These are phyloP conservation scores for Thelonectria blattea DNA, from an alignment of 2,329 filamentous ascomycete species.

Conservation along the genomic window DNA sequence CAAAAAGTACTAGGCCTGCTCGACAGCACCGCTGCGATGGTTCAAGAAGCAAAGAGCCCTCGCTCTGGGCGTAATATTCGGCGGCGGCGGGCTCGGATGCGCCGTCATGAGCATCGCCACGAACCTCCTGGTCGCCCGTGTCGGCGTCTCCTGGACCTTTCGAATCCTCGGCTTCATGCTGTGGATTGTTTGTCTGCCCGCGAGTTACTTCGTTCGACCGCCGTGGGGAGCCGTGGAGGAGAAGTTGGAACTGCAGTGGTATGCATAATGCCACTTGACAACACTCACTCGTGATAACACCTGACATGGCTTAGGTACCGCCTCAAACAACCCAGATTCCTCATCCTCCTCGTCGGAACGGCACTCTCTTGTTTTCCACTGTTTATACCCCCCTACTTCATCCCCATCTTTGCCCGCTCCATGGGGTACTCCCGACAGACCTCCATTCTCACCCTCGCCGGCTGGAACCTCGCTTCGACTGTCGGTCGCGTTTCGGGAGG, in stretches of 20 bases:
- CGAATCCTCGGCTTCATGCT: constrained; percentile 36
- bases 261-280: no score
- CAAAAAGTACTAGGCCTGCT: constrained; percentile 25
- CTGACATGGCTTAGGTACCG: constrained; percentile 31
- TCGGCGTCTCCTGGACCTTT: constrained; percentile 39
- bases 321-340: constrained; percentile 35
- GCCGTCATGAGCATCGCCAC: constrained; percentile 39
- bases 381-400: constrained; percentile 37
- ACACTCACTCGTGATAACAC: no score
- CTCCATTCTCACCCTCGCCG: constrained; percentile 33
- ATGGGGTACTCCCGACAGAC: constrained; percentile 36
- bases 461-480: constrained; percentile 41
- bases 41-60: constrained; percentile 39
- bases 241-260: constrained; percentile 36
- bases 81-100: constrained; percentile 39
- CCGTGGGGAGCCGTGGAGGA: constrained; percentile 20
- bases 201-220: constrained; percentile 36
- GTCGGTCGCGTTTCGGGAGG: constrained; percentile 36
- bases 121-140: constrained; percentile 30
- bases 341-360: constrained; percentile 33
- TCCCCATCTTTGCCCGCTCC: constrained; percentile 33
- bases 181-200: constrained; percentile 40
- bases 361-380: constrained; percentile 37
- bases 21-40: constrained; percentile 33
- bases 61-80: constrained; percentile 40